Evolutionary conservation across 371 early-diverging fungal species (phyloP).

Genomic region (Mortierella sp.): DNA sequence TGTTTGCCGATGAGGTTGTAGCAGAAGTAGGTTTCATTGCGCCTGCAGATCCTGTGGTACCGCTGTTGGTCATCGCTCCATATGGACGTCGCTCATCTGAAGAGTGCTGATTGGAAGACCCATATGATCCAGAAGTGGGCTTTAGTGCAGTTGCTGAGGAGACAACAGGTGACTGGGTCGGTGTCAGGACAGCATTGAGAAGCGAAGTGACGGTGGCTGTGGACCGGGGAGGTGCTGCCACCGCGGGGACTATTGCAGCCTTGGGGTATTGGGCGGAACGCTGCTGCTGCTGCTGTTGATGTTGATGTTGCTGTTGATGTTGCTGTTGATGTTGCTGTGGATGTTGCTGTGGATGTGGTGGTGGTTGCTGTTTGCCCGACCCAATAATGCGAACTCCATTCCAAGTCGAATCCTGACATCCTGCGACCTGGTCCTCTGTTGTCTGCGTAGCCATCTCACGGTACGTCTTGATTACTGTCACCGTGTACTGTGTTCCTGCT

Average conservation of each 20-base stretch:
- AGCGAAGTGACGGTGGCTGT: constrained; percentile 5
- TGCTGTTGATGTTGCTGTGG: not conserved
- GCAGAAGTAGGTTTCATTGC: not conserved
- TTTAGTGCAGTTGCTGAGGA: not conserved
- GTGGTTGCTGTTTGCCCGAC: not conserved
- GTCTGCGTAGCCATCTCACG: constrained; percentile 53
- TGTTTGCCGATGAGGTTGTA: not conserved
- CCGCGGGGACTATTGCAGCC: not conserved
- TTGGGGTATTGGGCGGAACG: not conserved
- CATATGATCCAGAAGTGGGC: constrained; percentile 1
- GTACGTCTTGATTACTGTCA: constrained; percentile 27
- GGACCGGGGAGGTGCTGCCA: constrained; percentile 6
- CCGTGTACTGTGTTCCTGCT: constrained; percentile 20
- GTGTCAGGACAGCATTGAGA: constrained; percentile 13
- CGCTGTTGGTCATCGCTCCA: not conserved
- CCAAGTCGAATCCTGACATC: constrained; percentile 25
- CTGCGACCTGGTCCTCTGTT: constrained; percentile 33
- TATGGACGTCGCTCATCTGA: constrained; percentile 1
- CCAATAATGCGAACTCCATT: constrained; percentile 30
- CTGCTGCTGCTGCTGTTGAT: constrained; percentile 8
- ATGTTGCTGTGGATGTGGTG: not conserved
- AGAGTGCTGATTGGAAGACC: not conserved
- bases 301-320: not conserved
- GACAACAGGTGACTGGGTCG: not conserved
- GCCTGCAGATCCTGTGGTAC: not conserved